Percentiles rank a stretch among this genome's conserved stretches.
Evolutionary conservation across 495 filamentous ascomycete species (phyloP).

Genomic region (Penicillium crystallinum): DNA sequence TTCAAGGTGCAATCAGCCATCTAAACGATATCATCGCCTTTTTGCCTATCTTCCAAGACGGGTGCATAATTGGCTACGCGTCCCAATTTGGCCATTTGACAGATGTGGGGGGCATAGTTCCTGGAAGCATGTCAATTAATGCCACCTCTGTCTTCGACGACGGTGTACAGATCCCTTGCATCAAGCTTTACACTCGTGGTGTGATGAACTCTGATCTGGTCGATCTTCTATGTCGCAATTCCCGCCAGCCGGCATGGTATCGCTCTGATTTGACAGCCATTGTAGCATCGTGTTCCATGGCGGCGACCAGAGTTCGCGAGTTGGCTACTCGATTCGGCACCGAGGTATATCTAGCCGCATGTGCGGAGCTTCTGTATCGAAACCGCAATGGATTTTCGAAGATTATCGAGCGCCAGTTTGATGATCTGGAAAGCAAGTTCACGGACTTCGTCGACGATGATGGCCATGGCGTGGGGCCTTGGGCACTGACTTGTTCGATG

Average conservation of each 20-base stretch:
- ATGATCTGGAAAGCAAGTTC: slow-evolving; percentile 37
- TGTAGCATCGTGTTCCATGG: slow-evolving; percentile 44
- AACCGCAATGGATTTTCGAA: slow-evolving; percentile 40
- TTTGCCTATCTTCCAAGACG: slow-evolving; percentile 41
- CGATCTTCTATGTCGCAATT: slow-evolving; percentile 44
- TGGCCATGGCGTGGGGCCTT: slow-evolving; percentile 45
- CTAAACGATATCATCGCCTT: slow-evolving; percentile 46
- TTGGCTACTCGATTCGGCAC: slow-evolving; percentile 40
- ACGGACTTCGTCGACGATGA: slow-evolving; percentile 51
- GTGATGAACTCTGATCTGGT: slow-evolving; percentile 40
- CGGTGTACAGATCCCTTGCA: slow-evolving; percentile 46
- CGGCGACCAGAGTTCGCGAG: slow-evolving; percentile 38
- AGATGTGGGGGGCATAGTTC: slow-evolving; percentile 47
- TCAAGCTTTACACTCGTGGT: slow-evolving; percentile 43
- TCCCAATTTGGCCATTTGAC: slow-evolving; percentile 50
- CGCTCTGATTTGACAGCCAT: slow-evolving; percentile 44
- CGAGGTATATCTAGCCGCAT: slow-evolving; percentile 41
- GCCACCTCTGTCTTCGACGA: slow-evolving; percentile 48
- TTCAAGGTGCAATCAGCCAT: slow-evolving; percentile 45
- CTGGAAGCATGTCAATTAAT: slow-evolving; percentile 49
- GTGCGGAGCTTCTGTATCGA: slow-evolving; percentile 37
- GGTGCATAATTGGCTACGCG: slow-evolving; percentile 41
- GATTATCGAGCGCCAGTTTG: slow-evolving; percentile 43
- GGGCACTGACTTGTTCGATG: slow-evolving; percentile 46
- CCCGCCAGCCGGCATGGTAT: slow-evolving; percentile 47